Evolutionary conservation across 164 flowering plant genomes (phyloP), one percentile per base, ranked within the genome.

Genomic region (Dillenia turbinata): DNA sequence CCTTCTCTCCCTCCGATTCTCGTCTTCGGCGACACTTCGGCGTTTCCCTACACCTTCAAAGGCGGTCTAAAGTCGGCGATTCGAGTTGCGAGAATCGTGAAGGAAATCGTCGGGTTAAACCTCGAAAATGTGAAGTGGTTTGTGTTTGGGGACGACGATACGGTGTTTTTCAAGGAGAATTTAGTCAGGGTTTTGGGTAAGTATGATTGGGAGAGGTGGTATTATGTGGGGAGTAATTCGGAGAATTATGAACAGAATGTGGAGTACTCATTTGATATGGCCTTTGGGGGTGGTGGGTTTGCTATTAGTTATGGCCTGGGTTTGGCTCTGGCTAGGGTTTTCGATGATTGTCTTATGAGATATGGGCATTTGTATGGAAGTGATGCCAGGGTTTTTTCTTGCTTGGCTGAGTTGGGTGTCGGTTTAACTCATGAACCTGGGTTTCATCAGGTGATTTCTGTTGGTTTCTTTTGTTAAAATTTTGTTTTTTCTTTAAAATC

Each of bases 261-360:
- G 54, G 74, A 69, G 76, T 47, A 76, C 62, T 83, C 87, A 48
- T 87, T 87, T 56, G 85, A 73, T 8, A 92, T 92, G 97, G 97
- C 91, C 9, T 93, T 79, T 64, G 98, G 98, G 0, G 98, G 97
- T 2, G 98, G 89, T 1, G 98, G 98, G 7, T 86, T 83, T 66
- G 98, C 91, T 0, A 68, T 93, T 2, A 93, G 98, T 63, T 53
- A 66, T 10, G 72, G 89, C 0, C 72, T 93, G 8, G 96, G 86
- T 7, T 71, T 62, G 78, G 91, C 69, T 64, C 65, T 93, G 62
- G 87, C 86, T 8, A 54, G 70, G 76, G 84, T 83, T 59, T 57
- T 90, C 47, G 98, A 93, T 69, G 78, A 86, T 3, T 93, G 98
- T 65, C 60, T 93, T 70, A 44, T 77, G 56, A 67, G 96, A 71